phyloP scores from a whole-genome alignment of 495 filamentous ascomycete species.

The Penicillium canariense region DNA sequence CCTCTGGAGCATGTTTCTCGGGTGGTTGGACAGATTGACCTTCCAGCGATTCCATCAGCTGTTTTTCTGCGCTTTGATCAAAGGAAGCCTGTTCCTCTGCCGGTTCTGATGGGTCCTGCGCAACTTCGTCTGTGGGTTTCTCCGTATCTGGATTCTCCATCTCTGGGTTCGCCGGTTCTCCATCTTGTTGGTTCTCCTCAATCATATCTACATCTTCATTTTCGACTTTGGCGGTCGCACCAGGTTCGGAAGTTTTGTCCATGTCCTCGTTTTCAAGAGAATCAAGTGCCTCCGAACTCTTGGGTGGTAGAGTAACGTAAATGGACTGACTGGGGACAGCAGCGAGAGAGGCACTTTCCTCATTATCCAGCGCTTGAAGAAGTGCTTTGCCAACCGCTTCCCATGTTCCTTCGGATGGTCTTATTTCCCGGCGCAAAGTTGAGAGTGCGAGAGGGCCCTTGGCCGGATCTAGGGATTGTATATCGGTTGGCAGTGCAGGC shows the following conservation, averaged over 20 bases:
- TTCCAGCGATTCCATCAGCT: constrained; percentile 42
- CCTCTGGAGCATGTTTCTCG: constrained; percentile 21
- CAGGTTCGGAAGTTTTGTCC: constrained; percentile 10
- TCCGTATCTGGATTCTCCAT: constrained; percentile 13
- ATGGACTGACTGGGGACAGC: constrained; percentile 39
- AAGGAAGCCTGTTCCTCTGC: constrained; percentile 40
- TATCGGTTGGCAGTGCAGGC: constrained; percentile 47
- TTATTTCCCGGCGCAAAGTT: constrained; percentile 33
- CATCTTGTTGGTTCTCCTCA: constrained; percentile 12
- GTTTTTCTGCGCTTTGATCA: constrained; percentile 44
- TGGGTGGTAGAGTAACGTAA: constrained; percentile 35
- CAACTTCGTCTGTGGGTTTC: background rate
- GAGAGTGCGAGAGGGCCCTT: constrained; percentile 30
- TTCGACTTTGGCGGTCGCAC: background rate
- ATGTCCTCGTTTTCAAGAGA: constrained; percentile 16
- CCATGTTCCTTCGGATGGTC: constrained; percentile 46
- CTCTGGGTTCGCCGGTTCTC: constrained; percentile 13
- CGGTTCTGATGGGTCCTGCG: constrained; percentile 18
- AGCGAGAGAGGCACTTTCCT: constrained; percentile 38
- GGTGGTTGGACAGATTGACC: constrained; percentile 29
- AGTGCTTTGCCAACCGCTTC: constrained; percentile 55
- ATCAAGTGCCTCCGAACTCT: constrained; percentile 15
- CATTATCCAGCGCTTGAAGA: constrained; percentile 46
- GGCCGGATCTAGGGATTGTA: constrained; percentile 32
- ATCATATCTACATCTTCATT: constrained; percentile 15